Base-by-base conservation (phyloP, 306 rosid species). In the Pueraria montana region DNA sequence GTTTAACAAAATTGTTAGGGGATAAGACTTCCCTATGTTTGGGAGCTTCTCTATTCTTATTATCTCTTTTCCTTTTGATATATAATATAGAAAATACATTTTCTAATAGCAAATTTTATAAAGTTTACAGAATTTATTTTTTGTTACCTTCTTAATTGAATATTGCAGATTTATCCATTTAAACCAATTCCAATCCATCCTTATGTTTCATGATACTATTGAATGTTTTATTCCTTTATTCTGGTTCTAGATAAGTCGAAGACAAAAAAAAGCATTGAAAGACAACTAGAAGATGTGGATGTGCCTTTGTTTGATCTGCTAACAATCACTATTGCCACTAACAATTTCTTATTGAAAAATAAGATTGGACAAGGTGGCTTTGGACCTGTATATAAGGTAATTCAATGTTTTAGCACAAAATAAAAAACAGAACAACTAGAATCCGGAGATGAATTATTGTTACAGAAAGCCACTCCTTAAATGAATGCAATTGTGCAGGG, bases 351-450 rank as follows among this genome's bases (percentile, higher is more conserved):
- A 2, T 11, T 52, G 1, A 21, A 20, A 0, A 56, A 75, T 53
- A 75, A 75, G 50, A 75, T 75, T 55, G 79, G 68, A 36, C 16
- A 75, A 56, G 79, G 79, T 20, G 79, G 79, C 11, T 75, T 75
- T 55, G 79, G 79, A 20, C 53, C 53, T 36, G 79, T 75, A 56
- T 75, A 75, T 2, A 20, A 18, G 79, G 79, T 75, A 27, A 49
- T 16, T 71, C 10, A 74, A 11, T 11, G 10, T 24, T 71, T 26
- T 3, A 6, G 7, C 7, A 16, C 46, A 7, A 16, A 26, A 50
- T 11, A 73, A 0, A 8, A 8, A 30, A 9, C 5, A 27, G 24
- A 10, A 11, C n/a, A n/a, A n/a, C 65, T 5, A 74, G 17, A 38
- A 14, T 36, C 16, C 16, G 17, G 0, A n/a, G 5, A 74, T 30